A percentile compares a stretch with the other conserved stretches of the same genome.
Conservation (phyloP, 768 basidiomycete species). For the Lentinus tigrinus region DNA sequence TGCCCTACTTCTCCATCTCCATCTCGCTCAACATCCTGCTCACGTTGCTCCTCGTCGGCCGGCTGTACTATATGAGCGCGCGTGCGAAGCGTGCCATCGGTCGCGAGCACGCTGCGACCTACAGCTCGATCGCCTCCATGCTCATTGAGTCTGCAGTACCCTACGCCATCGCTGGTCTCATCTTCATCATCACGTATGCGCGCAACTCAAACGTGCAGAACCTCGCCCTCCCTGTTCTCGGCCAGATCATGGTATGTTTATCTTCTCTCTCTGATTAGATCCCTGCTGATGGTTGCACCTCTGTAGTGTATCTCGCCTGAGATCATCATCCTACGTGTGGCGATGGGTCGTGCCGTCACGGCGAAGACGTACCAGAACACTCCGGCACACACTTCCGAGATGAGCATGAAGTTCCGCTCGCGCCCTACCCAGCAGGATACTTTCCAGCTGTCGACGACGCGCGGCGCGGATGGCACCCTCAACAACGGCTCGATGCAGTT, state of each 20-base stretch:
- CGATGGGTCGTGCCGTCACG: constrained; percentile 17
- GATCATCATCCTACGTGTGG: constrained; percentile 26
- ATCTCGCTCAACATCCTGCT: constrained; percentile 23
- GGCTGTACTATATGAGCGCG: constrained; percentile 26
- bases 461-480: background rate
- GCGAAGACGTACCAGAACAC: background rate
- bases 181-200: constrained; percentile 25
- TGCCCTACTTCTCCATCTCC: constrained; percentile 25
- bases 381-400: background rate
- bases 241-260: constrained; percentile 21
- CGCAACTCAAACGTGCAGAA: constrained; percentile 14
- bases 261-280: background rate
- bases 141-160: constrained; percentile 27
- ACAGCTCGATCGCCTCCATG: constrained; percentile 27
- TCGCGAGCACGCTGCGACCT: constrained; percentile 4
- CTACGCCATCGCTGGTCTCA: constrained; percentile 23
- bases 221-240: constrained; percentile 23
- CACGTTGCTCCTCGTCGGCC: constrained; percentile 22
- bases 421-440: background rate
- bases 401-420: background rate
- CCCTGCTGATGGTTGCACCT: background rate
- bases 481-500: background rate
- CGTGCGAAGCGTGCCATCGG: constrained; percentile 18
- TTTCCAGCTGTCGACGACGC: background rate
- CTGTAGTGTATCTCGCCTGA: constrained; percentile 23